Evolutionary conservation across 768 basidiomycete genomes (phyloP), one percentile per base, ranked within the genome.

Genomic region (Ramaria sp.): DNA sequence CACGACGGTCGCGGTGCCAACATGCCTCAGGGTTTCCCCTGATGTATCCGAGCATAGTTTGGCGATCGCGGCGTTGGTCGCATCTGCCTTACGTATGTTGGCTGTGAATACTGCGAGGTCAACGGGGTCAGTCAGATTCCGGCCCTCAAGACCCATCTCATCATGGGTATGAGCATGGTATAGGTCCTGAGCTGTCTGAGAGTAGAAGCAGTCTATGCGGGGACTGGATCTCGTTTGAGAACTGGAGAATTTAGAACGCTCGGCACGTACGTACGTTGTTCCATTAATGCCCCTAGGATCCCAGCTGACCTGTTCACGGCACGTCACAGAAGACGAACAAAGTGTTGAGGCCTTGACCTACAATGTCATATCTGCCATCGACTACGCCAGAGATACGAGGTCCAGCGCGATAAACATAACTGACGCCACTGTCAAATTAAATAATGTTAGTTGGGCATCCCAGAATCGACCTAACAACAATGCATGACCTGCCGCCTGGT

Each of bases 231-330:
- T 27, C 1, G 20, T 13, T 11, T 24, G 48, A 30, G 31, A 49
- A 30, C 7, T 15, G n/a, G 24, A 49, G 24, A 2, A 24, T 24
- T 49, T 22, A 33, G 30, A 49, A 33, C 9, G 11, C 31, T 2
- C n/a, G 22, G 31, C 19, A 30, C 19, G 7, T 51, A 43, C 47
- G 20, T 47, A 70, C 69, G 61, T 60, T 4, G 69, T 65, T 41
- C 62, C 54, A 33, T 67, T 68, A n/a, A 70, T 66, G 1, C 69
- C 69, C 56, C 69, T 59, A 1, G 67, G 68, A 59, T 69, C 69
- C 59, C 68, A 69, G 12, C 68, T 51, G 22, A 57, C 31, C 49
- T 52, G 39, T 20, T 24, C 20, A 41, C 1, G 22, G 47, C 20
- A 50, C 59, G 37, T 48, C 22, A 54, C 30, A 17, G 34, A 37